Evolutionary conservation across 179 eudicot species (phyloP).

Genomic region (Nepenthes alata): DNA sequence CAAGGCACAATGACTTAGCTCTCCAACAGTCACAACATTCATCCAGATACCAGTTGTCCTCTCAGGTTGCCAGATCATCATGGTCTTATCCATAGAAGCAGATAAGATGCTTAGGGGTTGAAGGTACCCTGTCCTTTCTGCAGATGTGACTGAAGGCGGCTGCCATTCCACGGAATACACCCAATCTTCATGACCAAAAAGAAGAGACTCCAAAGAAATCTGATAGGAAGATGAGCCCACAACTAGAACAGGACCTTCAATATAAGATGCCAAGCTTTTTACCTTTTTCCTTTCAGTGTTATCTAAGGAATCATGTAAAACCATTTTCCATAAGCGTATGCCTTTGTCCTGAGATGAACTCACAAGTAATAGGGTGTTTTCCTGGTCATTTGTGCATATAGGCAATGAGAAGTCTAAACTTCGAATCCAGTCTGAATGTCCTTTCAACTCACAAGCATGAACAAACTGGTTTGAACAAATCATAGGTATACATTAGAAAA

Average conservation of each 20-base stretch:
- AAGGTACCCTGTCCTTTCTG: slow-evolving; percentile 25
- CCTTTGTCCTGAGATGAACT: slow-evolving; percentile 96
- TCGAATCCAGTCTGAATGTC: slow-evolving; percentile 94
- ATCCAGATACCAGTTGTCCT: slow-evolving; percentile 90
- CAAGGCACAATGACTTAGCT: slow-evolving; percentile 90
- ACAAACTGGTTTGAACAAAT: slow-evolving; percentile 42
- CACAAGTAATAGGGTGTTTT: slow-evolving; percentile 47
- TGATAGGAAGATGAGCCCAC: slow-evolving; percentile 64
- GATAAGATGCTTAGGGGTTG: slow-evolving; percentile 81
- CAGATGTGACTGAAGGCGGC: slow-evolving; percentile 45
- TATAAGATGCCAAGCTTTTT: slow-evolving; percentile 65
- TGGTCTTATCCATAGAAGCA: slow-evolving; percentile 96
- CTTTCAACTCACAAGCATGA: slow-evolving; percentile 83
- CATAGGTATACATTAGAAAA: neutral
- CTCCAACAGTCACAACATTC: slow-evolving; percentile 96
- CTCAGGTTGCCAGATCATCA: slow-evolving; percentile 99
- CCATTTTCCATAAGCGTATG: slow-evolving; percentile 90
- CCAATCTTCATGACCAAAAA: slow-evolving; percentile 98
- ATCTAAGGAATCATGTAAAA: slow-evolving; percentile 24
- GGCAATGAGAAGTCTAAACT: slow-evolving; percentile 89
- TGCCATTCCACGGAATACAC: slow-evolving; percentile 97
- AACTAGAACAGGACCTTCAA: slow-evolving; percentile 71
- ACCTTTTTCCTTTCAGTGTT: slow-evolving; percentile 28
- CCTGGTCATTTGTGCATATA: slow-evolving; percentile 31
- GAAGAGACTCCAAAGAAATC: slow-evolving; percentile 78